These are phyloP conservation scores for Talaromyces albobiverticillius DNA, from an alignment of 2,329 filamentous ascomycete species.

Conservation along the genomic window DNA sequence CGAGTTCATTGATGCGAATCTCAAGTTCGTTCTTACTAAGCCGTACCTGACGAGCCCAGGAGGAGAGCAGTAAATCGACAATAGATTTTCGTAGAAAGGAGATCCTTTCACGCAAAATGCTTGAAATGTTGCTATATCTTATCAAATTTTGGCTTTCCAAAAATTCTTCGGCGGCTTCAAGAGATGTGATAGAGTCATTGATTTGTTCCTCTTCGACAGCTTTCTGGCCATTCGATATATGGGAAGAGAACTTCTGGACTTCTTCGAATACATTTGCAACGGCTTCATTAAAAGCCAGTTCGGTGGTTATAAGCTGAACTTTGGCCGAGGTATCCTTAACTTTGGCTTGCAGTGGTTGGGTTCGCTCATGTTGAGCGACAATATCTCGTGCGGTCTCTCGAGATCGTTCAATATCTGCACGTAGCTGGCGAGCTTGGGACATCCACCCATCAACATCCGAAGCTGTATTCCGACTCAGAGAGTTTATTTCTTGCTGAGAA, in stretches of 20 bases:
- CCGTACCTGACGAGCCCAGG: conserved; percentile 69
- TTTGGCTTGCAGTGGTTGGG: conserved; percentile 60
- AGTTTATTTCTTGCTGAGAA: conserved; percentile 66
- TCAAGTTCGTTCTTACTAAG: conserved; percentile 57
- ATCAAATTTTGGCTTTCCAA: conserved; percentile 28
- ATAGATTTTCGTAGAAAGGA: conserved; percentile 66
- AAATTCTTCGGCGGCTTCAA: conserved; percentile 43
- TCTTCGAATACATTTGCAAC: conserved; percentile 51
- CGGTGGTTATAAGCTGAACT: conserved; percentile 54
- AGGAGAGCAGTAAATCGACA: conserved; percentile 61
- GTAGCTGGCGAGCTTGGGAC: conserved; percentile 74
- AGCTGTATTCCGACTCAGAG: conserved; percentile 72
- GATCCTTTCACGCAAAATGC: conserved; percentile 63
- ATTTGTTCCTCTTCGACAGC: conserved; percentile 46
- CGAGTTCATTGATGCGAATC: conserved; percentile 56
- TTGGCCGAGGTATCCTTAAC: conserved; percentile 61
- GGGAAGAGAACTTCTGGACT: conserved; percentile 48
- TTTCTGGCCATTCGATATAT: conserved; percentile 47
- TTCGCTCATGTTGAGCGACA: conserved; percentile 69
- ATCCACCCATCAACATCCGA: conserved; percentile 85
- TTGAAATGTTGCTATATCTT: conserved; percentile 35
- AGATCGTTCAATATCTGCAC: conserved; percentile 79
- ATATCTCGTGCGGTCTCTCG: conserved; percentile 78
- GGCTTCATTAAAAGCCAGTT: conserved; percentile 59
- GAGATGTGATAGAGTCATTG: conserved; percentile 45